These are phyloP conservation scores for Moesziomyces globuligerus DNA, from an alignment of 1,284 basidiomycete species.

Conservation along the genomic window DNA sequence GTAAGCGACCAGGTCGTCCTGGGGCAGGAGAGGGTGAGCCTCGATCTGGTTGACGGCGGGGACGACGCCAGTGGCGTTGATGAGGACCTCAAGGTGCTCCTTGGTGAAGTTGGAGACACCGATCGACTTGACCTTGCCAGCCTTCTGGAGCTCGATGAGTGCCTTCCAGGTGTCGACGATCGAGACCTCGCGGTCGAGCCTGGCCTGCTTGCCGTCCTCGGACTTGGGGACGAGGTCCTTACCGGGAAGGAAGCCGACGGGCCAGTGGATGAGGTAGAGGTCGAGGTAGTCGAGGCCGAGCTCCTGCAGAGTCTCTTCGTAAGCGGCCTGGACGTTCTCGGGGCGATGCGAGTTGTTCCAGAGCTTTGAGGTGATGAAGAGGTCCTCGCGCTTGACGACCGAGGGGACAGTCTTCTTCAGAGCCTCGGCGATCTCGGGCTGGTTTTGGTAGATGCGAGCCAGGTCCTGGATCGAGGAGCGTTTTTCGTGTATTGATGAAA, in stretches of 20 bases:
- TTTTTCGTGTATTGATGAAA: too few relatives aligned
- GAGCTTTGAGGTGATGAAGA: conserved; percentile 70
- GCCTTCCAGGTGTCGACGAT: conserved; percentile 84
- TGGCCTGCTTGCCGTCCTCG: conserved; percentile 69
- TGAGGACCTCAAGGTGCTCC: conserved; percentile 76
- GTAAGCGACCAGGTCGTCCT: conserved; percentile 62
- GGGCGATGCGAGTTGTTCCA: conserved; percentile 77
- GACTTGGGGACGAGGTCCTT: conserved; percentile 71
- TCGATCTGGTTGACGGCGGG: conserved; percentile 86
- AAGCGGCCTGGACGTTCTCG: conserved; percentile 64
- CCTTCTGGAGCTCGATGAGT: conserved; percentile 73
- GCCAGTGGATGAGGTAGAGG: conserved; percentile 83
- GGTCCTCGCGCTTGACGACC: conserved; percentile 69
- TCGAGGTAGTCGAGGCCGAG: conserved; percentile 68
- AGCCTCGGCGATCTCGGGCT: conserved; percentile 69
- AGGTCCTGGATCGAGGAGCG: too few relatives aligned
- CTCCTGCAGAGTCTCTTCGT: conserved; percentile 68
- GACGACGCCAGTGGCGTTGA: conserved; percentile 78
- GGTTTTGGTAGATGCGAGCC: conserved; percentile 63
- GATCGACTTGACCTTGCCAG: conserved; percentile 67
- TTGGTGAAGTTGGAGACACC: conserved; percentile 83
- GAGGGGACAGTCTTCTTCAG: conserved; percentile 68
- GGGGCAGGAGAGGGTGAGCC: conserved; percentile 74
- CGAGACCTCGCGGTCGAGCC: conserved; percentile 74
- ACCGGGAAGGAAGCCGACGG: conserved; percentile 70